Evolutionary conservation across 2,329 filamentous ascomycete species (phyloP), one percentile per base, ranked within the genome.

Genomic region (Fusarium sp.): DNA sequence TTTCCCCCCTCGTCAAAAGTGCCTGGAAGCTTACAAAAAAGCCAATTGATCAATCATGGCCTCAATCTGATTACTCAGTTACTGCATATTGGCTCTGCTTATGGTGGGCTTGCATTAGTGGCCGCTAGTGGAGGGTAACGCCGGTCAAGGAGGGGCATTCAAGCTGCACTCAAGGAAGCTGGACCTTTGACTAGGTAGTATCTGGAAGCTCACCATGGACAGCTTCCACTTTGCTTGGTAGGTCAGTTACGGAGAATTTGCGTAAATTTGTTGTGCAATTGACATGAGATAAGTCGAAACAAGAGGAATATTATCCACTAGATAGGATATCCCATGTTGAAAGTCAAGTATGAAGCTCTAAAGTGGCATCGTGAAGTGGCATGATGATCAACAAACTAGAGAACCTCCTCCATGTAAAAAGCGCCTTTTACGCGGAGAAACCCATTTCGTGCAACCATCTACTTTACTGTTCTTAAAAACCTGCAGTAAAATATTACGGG

Each of bases 31-130:
- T 25, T 25, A 18, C 25, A 18, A 13, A 32, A 53, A 59, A 49
- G 21, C 16, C 61, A 61, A 66, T 50, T 61, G 63, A 41, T 51
- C 21, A 23, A 34, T 59, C 13, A 20, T 27, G 59, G 27, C 43
- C 45, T 42, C 25, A 40, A 65, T 59, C 62, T 45, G 54, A 41
- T 64, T 51, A 59, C 30, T 45, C 28, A 34, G 21, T 34, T 18
- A 41, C 56, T 40, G 21, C 14, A 21, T 23, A 25, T 21, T 43
- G 41, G 18, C 9, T 23, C 41, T 43, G 21, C 20, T 27, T 58
- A n/a, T 23, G 13, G 46, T 42, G 14, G 55, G 37, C 55, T 66
- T 69, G 65, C 68, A 69, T 66, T 71, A 69, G 56, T 60, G 54
- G 42, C 64, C 45, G 47, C 56, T 55, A 55, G 51, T 30, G 9